Base-by-base conservation (phyloP, 2,329 filamentous ascomycete species). In the Pseudodiploospora longispora region DNA sequence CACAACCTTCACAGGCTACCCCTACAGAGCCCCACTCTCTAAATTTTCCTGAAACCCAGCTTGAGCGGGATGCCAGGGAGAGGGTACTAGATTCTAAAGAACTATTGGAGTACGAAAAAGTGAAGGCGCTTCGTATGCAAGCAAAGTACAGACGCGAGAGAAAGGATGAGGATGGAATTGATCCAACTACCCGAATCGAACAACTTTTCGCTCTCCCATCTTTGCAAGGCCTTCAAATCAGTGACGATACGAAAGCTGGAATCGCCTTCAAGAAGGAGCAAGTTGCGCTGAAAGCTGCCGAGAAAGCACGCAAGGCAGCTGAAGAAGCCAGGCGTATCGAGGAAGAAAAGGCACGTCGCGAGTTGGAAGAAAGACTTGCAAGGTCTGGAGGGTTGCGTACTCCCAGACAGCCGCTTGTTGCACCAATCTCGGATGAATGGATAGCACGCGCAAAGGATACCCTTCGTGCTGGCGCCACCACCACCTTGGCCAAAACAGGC, bases 401-500 rank as follows among this genome's bases (percentile, higher is more conserved):
- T 27, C 61, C 62, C 27, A 51, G 40, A 5, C 50, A 52, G 41
- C 45, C 44, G 6, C 51, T 66, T 30, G 51, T 66, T 34, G 35
- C 48, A 5, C 52, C 56, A 6, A 48, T 65, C n/a, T 58, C 54
- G 30, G 37, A 48, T 4, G 40, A 52, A 10, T 65, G 62, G 60
- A 46, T 46, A 5, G n/a, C 41, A 27, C 41, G 27, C 32, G 32
- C 37, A 19, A 28, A 7, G 3, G 10, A 36, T 6, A 39, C 44
- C 3, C 32, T 34, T 12, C 32, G 3, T 34, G 32, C 32, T 12
- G 32, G 9, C 32, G 12, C 32, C 8, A 12, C 32, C 8, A 34
- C 32, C 32, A 61, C 60, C 40, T 59, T 78, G 41, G 69, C 68
- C 46, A 69, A 59, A 42, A 72, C 74, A 7, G 61, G 65, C 6